phyloP scores from a whole-genome alignment of 345 rosid genomes.

The Citrus mangshanensis region DNA sequence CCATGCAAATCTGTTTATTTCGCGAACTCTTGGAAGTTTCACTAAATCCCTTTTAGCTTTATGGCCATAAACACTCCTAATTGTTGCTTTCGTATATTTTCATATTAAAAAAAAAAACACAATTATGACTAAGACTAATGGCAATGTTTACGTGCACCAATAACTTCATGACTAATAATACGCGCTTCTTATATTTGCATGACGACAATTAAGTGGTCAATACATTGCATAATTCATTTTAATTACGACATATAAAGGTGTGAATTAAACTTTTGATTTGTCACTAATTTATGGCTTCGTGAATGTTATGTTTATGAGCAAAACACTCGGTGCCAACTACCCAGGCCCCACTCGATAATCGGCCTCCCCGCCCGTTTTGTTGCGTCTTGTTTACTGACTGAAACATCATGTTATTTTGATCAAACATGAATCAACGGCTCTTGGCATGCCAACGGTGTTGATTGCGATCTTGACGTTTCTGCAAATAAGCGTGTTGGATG shows the following conservation, averaged over 20 bases:
- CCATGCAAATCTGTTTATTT: not conserved
- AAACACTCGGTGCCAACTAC: not conserved
- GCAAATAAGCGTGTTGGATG: not conserved
- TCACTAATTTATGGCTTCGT: not conserved
- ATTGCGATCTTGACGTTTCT: not conserved
- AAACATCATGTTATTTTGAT: not conserved
- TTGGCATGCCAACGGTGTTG: not conserved
- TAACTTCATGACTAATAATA: constrained; percentile 13
- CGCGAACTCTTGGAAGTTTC: not conserved
- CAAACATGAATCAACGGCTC: not conserved
- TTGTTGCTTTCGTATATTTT: not conserved
- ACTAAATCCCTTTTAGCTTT: not conserved
- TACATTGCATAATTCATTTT: not conserved
- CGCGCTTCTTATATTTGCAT: constrained; percentile 11
- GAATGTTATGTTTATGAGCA: not conserved
- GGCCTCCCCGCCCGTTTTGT: not conserved
- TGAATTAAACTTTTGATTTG: not conserved
- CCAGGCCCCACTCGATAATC: not conserved
- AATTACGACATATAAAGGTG: not conserved
- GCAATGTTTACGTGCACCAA: constrained; percentile 35
- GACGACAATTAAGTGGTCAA: constrained; percentile 4
- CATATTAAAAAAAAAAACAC: too few relatives aligned
- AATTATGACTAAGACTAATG: not conserved
- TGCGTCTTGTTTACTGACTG: not conserved
- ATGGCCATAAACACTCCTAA: not conserved